These are phyloP conservation scores for Eucalyptus marginata DNA, from an alignment of 345 rosid species.

Conservation along the genomic window DNA sequence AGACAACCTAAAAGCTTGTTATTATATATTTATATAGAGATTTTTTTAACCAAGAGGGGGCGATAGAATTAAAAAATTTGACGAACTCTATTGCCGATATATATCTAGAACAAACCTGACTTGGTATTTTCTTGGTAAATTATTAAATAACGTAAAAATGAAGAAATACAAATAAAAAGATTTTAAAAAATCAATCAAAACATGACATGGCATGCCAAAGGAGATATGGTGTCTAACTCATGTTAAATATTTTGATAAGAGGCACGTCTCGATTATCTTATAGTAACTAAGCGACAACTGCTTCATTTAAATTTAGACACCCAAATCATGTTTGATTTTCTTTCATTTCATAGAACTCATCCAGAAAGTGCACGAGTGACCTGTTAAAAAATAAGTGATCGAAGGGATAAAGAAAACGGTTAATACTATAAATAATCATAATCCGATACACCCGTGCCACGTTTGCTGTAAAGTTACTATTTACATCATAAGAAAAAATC, in stretches of 20 bases:
- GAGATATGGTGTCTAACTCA: background rate
- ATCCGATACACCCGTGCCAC: background rate
- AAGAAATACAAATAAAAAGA: background rate
- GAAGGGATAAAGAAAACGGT: background rate
- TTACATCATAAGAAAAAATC: too few species aligned
- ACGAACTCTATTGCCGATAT: background rate
- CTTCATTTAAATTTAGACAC: background rate
- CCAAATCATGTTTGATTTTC: background rate
- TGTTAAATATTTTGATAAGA: background rate
- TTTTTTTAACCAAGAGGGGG: background rate
- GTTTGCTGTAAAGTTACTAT: too few species aligned
- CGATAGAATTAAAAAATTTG: background rate
- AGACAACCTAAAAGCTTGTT: background rate
- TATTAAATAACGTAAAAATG: background rate
- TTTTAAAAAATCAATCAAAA: background rate
- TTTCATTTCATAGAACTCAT: background rate
- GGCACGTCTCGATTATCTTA: background rate
- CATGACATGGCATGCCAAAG: background rate
- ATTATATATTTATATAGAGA: background rate
- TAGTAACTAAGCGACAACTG: background rate
- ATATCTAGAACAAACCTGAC: background rate
- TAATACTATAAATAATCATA: background rate
- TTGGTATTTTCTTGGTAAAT: background rate
- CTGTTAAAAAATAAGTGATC: background rate
- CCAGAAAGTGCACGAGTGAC: background rate